Conservation (phyloP, 2,329 filamentous ascomycete species). For the Macrophomina pseudophaseolina region DNA sequence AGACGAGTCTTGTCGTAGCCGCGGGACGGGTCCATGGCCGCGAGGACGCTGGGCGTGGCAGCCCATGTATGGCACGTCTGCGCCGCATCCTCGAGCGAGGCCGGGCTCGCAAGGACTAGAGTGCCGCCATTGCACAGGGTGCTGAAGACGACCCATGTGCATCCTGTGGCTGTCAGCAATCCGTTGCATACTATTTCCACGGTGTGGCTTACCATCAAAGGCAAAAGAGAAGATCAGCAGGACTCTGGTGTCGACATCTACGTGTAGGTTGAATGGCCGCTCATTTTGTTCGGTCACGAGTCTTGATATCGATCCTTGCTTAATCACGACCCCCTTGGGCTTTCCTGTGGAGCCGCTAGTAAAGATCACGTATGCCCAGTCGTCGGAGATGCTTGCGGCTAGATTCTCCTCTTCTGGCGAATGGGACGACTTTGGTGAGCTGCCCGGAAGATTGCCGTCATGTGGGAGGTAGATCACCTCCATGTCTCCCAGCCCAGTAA, state of each 20-base stretch:
- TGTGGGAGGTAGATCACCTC: background rate
- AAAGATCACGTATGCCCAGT: slow-evolving; percentile 69
- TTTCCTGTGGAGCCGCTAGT: slow-evolving; percentile 28
- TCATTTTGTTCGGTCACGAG: background rate
- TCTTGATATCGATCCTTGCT: slow-evolving; percentile 19
- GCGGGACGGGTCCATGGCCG: slow-evolving; percentile 11
- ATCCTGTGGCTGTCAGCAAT: background rate
- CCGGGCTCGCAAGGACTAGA: slow-evolving; percentile 4
- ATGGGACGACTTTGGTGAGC: background rate
- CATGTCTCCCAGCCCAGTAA: background rate
- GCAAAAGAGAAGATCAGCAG: slow-evolving; percentile 50
- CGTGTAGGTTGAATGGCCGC: slow-evolving; percentile 9
- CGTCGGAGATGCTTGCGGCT: background rate
- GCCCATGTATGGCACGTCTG: background rate
- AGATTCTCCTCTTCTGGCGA: background rate
- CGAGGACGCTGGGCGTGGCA: slow-evolving; percentile 14
- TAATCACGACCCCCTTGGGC: slow-evolving; percentile 33
- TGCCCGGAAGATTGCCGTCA: background rate
- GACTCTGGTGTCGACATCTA: background rate
- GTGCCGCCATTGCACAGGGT: slow-evolving; percentile 48
- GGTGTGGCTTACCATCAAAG: slow-evolving; percentile 54
- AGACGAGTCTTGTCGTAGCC: background rate
- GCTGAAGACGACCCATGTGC: slow-evolving; percentile 61
- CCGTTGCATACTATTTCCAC: background rate
- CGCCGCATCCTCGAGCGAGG: background rate